Evolutionary conservation across 2,329 filamentous ascomycete species (phyloP).

Genomic region (Monilinia fructigena): DNA sequence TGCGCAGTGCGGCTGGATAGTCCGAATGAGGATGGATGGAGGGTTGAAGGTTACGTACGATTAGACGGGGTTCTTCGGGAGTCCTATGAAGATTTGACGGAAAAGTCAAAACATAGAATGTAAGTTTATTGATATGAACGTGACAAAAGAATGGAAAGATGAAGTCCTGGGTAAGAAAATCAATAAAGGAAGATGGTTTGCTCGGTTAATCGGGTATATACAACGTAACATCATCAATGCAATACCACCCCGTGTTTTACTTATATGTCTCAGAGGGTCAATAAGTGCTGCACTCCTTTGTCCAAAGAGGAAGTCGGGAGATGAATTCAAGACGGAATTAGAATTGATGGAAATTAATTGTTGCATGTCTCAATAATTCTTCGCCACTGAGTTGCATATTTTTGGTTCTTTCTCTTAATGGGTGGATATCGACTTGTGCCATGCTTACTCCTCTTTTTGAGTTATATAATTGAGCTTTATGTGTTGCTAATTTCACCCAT

Average conservation of each 20-base stretch:
- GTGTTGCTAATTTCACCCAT: background rate
- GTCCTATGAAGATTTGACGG: too few relatives aligned
- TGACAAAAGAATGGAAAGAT: background rate
- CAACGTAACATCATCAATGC: conserved; percentile 5
- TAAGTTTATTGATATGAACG: background rate
- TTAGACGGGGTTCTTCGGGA: too few relatives aligned
- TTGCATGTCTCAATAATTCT: background rate
- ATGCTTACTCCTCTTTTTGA: background rate
- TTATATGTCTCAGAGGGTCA: background rate
- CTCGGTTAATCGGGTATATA: background rate
- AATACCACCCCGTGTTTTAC: background rate
- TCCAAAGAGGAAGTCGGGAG: background rate
- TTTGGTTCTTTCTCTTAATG: background rate
- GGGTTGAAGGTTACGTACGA: too few relatives aligned
- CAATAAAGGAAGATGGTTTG: background rate
- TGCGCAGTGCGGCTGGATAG: too few relatives aligned
- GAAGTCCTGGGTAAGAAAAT: background rate
- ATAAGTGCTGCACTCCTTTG: background rate
- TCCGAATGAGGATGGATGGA: too few relatives aligned
- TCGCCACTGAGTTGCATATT: background rate
- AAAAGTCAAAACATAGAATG: background rate
- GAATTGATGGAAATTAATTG: too few relatives aligned
- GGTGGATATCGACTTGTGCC: background rate
- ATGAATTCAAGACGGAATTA: too few relatives aligned
- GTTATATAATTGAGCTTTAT: background rate